Conservation (phyloP, 805 yeast species). For the Hagleromyces aurorensis region DNA sequence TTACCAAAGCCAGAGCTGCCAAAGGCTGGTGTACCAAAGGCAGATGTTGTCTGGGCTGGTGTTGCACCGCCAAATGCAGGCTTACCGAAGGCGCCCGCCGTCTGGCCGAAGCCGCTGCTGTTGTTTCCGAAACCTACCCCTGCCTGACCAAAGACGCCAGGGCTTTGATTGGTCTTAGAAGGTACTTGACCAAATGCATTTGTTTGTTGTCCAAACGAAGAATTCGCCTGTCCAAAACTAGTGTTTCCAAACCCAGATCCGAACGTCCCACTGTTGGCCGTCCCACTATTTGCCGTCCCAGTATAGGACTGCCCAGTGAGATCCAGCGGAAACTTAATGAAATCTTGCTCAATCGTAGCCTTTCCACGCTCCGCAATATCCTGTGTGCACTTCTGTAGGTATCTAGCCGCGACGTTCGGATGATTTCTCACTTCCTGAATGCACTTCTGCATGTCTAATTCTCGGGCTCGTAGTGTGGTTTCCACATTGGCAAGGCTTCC, state of each 20-base stretch:
- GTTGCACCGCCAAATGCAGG: conserved; percentile 18
- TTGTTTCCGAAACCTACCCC: not conserved
- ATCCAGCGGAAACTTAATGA: conserved; percentile 31
- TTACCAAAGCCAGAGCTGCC: conserved; percentile 15
- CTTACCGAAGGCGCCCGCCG: conserved; percentile 14
- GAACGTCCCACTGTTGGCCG: conserved; percentile 1
- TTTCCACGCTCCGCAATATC: conserved; percentile 23
- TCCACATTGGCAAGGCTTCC: conserved; percentile 36
- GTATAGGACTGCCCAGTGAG: conserved; percentile 18
- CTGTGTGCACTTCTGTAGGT: conserved; percentile 40
- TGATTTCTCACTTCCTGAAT: conserved; percentile 33
- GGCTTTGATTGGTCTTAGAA: not conserved
- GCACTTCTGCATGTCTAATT: conserved; percentile 40
- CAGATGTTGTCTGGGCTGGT: conserved; percentile 2
- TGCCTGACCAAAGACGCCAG: conserved; percentile 2
- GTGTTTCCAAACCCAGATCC: conserved; percentile 3
- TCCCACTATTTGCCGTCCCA: conserved; percentile 8
- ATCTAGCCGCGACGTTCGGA: conserved; percentile 47
- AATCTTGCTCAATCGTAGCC: conserved; percentile 24
- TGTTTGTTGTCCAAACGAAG: conserved; percentile 9
- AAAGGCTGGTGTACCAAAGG: conserved; percentile 21
- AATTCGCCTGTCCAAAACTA: not conserved
- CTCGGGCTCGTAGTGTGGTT: conserved; percentile 35
- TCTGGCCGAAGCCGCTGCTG: not conserved
- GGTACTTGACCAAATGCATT: conserved; percentile 7